phyloP scores from a whole-genome alignment of 495 filamentous ascomycete genomes.

The Aspergillus ellipticus region DNA sequence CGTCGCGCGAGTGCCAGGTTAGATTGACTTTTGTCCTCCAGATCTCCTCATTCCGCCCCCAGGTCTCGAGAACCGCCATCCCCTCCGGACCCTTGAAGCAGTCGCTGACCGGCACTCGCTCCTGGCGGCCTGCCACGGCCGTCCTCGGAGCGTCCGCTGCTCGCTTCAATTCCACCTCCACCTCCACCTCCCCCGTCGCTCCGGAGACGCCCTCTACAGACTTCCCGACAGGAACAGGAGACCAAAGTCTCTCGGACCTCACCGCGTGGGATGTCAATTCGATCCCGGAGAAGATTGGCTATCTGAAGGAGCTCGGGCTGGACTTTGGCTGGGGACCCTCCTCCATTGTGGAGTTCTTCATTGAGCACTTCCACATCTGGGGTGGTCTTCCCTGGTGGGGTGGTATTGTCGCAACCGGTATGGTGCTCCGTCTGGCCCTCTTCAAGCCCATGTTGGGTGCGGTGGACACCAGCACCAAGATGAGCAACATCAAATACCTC shows the following conservation, averaged over 20 bases:
- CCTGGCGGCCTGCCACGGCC: conserved; percentile 24
- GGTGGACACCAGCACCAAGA: conserved; percentile 54
- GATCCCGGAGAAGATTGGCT: conserved; percentile 73
- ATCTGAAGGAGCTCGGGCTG: conserved; percentile 74
- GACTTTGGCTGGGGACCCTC: conserved; percentile 83
- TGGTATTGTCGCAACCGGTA: conserved; percentile 60
- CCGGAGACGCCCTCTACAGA: conserved; percentile 15
- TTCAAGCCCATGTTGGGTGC: conserved; percentile 61
- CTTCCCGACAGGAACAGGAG: no score
- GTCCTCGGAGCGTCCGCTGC: conserved; percentile 23
- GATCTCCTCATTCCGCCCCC: conserved; percentile 39
- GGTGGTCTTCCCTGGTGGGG: conserved; percentile 76
- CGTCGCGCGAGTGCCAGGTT: background rate
- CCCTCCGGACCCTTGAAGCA: conserved; percentile 23
- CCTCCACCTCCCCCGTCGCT: no score
- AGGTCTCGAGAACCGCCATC: conserved; percentile 20
- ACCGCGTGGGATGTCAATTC: conserved; percentile 38
- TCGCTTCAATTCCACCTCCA: conserved; percentile 46
- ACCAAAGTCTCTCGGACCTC: no score
- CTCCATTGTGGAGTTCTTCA: conserved; percentile 59
- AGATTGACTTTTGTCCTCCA: conserved; percentile 22
- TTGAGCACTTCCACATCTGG: conserved; percentile 80
- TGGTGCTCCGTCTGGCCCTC: conserved; percentile 60
- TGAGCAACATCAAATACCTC: conserved; percentile 42
- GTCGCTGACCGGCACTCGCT: conserved; percentile 19